Conservation (phyloP, 129 eudicot genomes). For the Solidago caesia region DNA sequence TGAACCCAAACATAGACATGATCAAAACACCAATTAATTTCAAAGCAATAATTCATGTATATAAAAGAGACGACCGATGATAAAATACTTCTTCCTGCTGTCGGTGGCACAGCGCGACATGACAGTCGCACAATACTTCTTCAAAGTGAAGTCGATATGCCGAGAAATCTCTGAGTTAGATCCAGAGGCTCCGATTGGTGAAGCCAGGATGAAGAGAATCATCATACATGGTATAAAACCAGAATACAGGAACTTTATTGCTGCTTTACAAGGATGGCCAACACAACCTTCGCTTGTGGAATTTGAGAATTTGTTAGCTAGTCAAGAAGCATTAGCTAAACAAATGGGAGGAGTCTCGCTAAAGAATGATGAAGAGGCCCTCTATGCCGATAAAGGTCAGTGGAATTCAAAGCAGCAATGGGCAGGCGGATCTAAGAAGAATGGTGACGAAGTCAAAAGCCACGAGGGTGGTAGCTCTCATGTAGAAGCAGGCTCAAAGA, state of each 20-base stretch:
- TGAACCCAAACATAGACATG: too few species aligned
- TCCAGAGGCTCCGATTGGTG: neutral
- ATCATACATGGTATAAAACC: neutral
- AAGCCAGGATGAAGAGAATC: neutral
- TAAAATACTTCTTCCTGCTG: too few species aligned
- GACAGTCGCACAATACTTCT: neutral
- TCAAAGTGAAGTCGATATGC: neutral
- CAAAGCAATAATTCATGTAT: too few species aligned
- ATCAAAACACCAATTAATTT: too few species aligned
- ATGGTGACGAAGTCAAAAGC: too few species aligned
- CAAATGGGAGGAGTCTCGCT: neutral
- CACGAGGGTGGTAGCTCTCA: too few species aligned
- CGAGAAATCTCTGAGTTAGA: neutral
- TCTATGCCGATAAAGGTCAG: neutral
- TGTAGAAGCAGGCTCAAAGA: too few species aligned
- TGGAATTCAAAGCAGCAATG: neutral
- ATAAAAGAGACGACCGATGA: too few species aligned
- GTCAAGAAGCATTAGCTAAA: neutral
- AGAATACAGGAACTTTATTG: neutral
- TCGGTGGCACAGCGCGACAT: neutral
- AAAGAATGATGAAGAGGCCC: neutral
- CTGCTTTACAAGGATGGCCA: neutral
- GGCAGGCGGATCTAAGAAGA: neutral
- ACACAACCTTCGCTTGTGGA: neutral
- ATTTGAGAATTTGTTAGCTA: neutral